Base-by-base conservation (phyloP, 2,329 filamentous ascomycete genomes). In the Incumbomyces delicatus region DNA sequence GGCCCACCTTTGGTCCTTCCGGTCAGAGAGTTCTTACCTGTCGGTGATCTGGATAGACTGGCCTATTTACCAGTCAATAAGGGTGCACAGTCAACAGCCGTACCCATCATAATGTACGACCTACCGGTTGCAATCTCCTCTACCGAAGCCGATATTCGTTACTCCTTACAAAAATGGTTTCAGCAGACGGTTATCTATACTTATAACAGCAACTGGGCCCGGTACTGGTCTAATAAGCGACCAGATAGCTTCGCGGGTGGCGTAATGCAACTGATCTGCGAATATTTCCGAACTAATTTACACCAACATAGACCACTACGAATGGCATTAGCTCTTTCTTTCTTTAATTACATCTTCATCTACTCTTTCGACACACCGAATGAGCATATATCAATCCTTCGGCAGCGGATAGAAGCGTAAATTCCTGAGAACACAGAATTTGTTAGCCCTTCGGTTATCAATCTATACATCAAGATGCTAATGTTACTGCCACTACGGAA, bases 271-370 rank as follows among this genome's bases (percentile, higher is more conserved):
- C 7, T 41, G 20, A 46, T 46, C n/a, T 46, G 44, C 17, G 44
- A 46, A 29, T 46, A 46, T 35, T 46, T 46, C 36, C 35, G 34
- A 22, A 27, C 22, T n/a, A n/a, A 40, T 31, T 20, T 46, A 13
- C n/a, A 5, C 10, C 44, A 46, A 14, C 44, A 46, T 22, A 6
- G 29, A 8, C 22, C 40, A 7, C 30, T 46, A 30, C 32, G 18
- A 30, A 30, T 32, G 14, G 44, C 44, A 13, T n/a, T 46, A 16
- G 44, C 44, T 6, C 37, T 46, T 18, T 46, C 44, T 12, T 46
- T 46, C 36, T 46, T 46, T 37, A 46, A 46, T 22, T 46, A 40
- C 37, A 46, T 46, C 16, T 46, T 46, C 16, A 46, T 40, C 20
- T 41, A 46, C 37, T 46, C 44, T 4, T 46, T 46, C 36, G 33